Base-by-base conservation (phyloP, 805 yeast species). In the Wickerhamomyces bisporus region DNA sequence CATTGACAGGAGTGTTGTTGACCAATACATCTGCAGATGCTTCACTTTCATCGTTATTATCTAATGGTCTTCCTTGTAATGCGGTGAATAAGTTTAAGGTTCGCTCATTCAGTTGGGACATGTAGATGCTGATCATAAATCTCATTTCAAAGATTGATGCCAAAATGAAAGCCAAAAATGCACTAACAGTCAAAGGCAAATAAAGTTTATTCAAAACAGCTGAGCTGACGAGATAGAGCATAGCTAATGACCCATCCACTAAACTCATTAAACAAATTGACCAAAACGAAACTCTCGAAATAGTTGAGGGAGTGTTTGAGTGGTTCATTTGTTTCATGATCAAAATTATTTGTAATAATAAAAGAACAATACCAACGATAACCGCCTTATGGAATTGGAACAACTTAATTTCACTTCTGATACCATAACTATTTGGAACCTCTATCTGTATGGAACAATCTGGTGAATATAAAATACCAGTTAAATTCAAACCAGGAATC, bases 381-480 rank as follows among this genome's bases (percentile, higher is more conserved):
- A 48, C 39, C 5, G 37, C 35, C 27, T 41, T 48, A 20, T 51
- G 54, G 14, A 43, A 41, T 26, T 42, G 42, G 23, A 33, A 39
- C 5, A 55, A 52, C 26, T 56, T 61, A 16, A 73, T 67, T 51
- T 81, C 89, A 35, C 64, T 59, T 43, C 79, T 74, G n/a, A 71
- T 61, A 1, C 96, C 96, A 12, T 40, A 38, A 3, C 65, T 58
- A 6, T 52, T 45, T 7, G 57, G 56, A 6, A 73, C 30, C 6
- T 61, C 56, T 5, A 86, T 43, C 3, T 73, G 55, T 3, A 81
- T 53, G 0, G 89, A 95, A 65, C 98, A 89, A 55, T 89, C 95
- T 0, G 97, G 97, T 0, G 96, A 86, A 52, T 85, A 88, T 15
- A 86, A 42, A 12, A 86, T 44, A 6, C 82, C 87, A 2, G 70